These are phyloP conservation scores for Aspergillus olivimuriae DNA, from an alignment of 495 filamentous ascomycete species.

Conservation along the genomic window DNA sequence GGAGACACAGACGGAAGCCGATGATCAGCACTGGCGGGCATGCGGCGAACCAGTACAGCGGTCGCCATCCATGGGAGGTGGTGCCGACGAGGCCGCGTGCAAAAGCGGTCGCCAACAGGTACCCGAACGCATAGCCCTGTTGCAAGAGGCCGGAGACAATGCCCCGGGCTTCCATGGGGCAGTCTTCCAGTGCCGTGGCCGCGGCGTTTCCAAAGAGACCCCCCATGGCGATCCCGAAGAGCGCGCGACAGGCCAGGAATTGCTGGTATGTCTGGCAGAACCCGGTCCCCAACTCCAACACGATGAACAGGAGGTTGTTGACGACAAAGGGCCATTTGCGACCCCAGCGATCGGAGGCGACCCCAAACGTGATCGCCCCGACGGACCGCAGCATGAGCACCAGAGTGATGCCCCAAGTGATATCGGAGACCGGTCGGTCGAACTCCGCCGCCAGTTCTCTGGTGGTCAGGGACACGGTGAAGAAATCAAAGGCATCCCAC, in stretches of 20 bases:
- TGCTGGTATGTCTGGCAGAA: slow-evolving; percentile 72
- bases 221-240: slow-evolving; percentile 90
- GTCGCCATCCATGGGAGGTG: slow-evolving; percentile 69
- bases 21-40: slow-evolving; percentile 77
- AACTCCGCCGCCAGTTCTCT: slow-evolving; percentile 61
- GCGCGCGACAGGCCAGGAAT: slow-evolving; percentile 72
- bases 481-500: slow-evolving; percentile 90
- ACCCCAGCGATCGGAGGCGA: slow-evolving; percentile 76
- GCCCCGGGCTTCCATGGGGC: slow-evolving; percentile 65
- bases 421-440: slow-evolving; percentile 60
- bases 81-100: slow-evolving; percentile 65
- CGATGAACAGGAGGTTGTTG: slow-evolving; percentile 77
- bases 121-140: slow-evolving; percentile 87
- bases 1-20: slow-evolving; percentile 65
- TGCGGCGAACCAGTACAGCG: slow-evolving; percentile 83
- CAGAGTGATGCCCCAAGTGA: slow-evolving; percentile 87
- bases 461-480: slow-evolving; percentile 77
- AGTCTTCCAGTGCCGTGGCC: slow-evolving; percentile 80
- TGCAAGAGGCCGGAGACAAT: slow-evolving; percentile 77
- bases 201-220: slow-evolving; percentile 84
- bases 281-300: slow-evolving; percentile 72
- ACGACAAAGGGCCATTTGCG: slow-evolving; percentile 85
- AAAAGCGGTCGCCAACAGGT: slow-evolving; percentile 74
- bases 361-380: slow-evolving; percentile 67
- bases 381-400: slow-evolving; percentile 76